Percentiles rank a stretch among this genome's conserved stretches.
phyloP scores from a whole-genome alignment of 179 eudicot genomes.

The Beta lomatogona region DNA sequence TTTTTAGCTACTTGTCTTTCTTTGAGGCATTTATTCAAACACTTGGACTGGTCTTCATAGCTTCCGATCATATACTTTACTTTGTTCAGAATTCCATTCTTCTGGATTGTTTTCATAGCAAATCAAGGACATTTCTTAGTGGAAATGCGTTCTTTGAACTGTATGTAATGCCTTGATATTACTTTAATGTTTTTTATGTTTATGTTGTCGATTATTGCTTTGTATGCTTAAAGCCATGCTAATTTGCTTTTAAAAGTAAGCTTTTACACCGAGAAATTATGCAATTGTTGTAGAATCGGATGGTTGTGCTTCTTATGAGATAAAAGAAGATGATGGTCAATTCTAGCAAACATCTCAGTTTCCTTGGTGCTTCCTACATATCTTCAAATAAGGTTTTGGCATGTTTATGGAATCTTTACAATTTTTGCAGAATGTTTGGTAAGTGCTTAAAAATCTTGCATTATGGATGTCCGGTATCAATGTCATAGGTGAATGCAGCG shows the following conservation, averaged over 20 bases:
- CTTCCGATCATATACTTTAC: neutral
- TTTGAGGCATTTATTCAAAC: neutral
- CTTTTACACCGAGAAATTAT: neutral
- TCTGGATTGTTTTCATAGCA: too few species aligned
- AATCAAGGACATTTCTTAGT: too few species aligned
- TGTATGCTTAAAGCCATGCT: neutral
- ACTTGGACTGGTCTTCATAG: neutral
- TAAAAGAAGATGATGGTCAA: slow-evolving; percentile 19
- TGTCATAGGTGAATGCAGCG: slow-evolving; percentile 16
- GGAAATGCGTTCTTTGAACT: too few species aligned
- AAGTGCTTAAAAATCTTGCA: neutral
- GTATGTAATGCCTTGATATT: too few species aligned
- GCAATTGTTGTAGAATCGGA: neutral
- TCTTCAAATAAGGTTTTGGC: slow-evolving; percentile 24
- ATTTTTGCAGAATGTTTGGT: neutral
- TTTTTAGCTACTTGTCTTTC: neutral
- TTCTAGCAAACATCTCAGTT: slow-evolving; percentile 13
- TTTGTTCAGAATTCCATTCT: too few species aligned
- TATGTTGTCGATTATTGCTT: neutral
- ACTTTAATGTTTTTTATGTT: too few species aligned
- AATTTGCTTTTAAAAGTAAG: neutral
- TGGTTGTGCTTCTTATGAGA: slow-evolving; percentile 3
- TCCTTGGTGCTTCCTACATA: neutral
- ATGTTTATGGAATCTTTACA: neutral
- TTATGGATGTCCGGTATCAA: slow-evolving; percentile 5